Evolutionary conservation across 805 yeast species (phyloP).

Genomic region (Candida sanyiensis): DNA sequence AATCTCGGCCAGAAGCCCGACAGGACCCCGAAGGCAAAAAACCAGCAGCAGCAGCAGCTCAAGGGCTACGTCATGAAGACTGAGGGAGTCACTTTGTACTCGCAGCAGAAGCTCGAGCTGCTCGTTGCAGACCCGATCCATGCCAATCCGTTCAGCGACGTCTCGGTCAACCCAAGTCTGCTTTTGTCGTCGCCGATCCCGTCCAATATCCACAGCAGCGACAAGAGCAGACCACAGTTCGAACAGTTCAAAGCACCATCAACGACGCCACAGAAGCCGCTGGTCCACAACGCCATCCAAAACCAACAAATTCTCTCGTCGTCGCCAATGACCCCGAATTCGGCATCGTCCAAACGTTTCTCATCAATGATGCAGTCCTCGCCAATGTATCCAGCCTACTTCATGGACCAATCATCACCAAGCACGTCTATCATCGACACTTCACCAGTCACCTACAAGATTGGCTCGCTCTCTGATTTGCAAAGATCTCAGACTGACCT

Average conservation of each 20-base stretch:
- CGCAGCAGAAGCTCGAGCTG: conserved; percentile 23
- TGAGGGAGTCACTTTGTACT: conserved; percentile 10
- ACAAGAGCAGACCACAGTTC: not conserved
- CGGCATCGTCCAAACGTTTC: conserved; percentile 22
- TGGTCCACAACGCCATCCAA: too few species aligned
- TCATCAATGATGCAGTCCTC: conserved; percentile 28
- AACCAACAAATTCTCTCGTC: too few species aligned
- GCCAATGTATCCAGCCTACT: conserved; percentile 27
- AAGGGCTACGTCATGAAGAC: not conserved
- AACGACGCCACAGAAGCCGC: conserved; percentile 2
- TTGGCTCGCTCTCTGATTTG: conserved; percentile 23
- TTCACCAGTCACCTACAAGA: conserved; percentile 23
- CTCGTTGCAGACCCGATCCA: conserved; percentile 9
- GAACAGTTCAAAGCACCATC: conserved; percentile 5
- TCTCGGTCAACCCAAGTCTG: conserved; percentile 23
- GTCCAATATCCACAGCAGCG: conserved; percentile 10
- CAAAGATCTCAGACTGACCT: too few species aligned
- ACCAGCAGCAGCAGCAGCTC: not conserved
- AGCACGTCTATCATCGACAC: conserved; percentile 16
- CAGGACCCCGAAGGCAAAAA: conserved; percentile 1
- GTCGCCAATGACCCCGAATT: conserved; percentile 25
- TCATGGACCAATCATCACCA: conserved; percentile 22
- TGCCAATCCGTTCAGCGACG: not conserved
- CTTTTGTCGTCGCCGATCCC: conserved; percentile 25
- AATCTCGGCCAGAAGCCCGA: conserved; percentile 10